A percentile compares a stretch with the other conserved stretches of the same genome.
Evolutionary conservation across 768 basidiomycete species (phyloP).

Genomic region (Podaxis carcinomalis): DNA sequence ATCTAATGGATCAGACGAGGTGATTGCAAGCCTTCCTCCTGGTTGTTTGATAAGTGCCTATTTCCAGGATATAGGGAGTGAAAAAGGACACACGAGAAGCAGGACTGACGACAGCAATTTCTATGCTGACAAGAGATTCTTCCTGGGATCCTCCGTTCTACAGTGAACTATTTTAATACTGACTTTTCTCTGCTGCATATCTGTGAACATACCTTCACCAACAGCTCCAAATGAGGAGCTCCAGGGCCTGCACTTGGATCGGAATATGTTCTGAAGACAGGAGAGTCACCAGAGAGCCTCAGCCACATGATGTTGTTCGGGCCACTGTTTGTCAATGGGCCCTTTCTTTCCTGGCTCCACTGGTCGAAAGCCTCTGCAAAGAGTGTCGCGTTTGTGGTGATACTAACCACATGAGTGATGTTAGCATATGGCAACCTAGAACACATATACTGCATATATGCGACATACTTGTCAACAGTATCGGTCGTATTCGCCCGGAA

Average conservation of each 20-base stretch:
- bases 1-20: constrained; percentile 13
- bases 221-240: constrained; percentile 15
- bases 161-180: background rate
- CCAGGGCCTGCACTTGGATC: constrained; percentile 21
- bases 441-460: background rate
- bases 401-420: background rate
- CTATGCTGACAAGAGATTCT: background rate
- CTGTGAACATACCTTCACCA: constrained; percentile 13
- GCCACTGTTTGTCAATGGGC: constrained; percentile 10
- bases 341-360: constrained; percentile 15
- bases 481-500: constrained; percentile 15
- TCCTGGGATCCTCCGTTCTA: constrained; percentile 7
- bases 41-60: background rate
- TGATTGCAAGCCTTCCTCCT: constrained; percentile 11
- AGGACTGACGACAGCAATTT: constrained; percentile 7
- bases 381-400: constrained; percentile 2
- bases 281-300: constrained; percentile 14
- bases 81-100: constrained; percentile 10
- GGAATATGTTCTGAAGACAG: background rate
- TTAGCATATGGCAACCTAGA: background rate
- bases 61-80: background rate
- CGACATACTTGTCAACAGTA: background rate
- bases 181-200: background rate
- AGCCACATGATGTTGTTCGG: constrained; percentile 18
- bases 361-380: constrained; percentile 10